Conservation (phyloP, 176 grass and related monocot species). For the Lolium perenne region DNA sequence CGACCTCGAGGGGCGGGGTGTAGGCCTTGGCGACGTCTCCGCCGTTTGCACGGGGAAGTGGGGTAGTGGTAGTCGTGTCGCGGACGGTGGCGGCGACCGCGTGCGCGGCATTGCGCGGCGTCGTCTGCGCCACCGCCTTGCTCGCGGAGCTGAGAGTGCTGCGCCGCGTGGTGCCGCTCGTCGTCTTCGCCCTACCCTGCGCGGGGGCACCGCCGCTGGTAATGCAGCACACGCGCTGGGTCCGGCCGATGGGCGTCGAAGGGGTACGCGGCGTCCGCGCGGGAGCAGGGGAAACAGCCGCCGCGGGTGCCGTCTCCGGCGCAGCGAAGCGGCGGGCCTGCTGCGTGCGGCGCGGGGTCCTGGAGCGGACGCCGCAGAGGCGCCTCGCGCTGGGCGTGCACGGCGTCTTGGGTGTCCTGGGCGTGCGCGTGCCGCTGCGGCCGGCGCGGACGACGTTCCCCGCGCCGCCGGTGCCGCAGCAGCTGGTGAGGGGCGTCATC, state of each 20-base stretch:
- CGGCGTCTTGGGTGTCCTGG: constrained; percentile 56
- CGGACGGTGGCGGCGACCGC: background rate
- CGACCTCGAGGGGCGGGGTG: constrained; percentile 38
- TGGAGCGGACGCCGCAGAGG: constrained; percentile 56
- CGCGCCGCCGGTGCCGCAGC: constrained; percentile 37
- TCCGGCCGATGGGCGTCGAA: constrained; percentile 40
- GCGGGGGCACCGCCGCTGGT: background rate
- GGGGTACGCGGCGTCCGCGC: constrained; percentile 46
- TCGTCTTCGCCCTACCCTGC: constrained; percentile 40
- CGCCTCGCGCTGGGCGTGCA: constrained; percentile 54
- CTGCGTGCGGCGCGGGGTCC: constrained; percentile 48
- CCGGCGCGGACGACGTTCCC: background rate
- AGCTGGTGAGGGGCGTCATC: constrained; percentile 41
- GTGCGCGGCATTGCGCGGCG: constrained; percentile 39
- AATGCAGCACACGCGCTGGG: constrained; percentile 50
- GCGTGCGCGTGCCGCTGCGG: constrained; percentile 33
- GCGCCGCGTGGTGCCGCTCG: constrained; percentile 16
- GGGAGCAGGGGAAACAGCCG: background rate
- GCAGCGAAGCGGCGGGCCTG: constrained; percentile 46
- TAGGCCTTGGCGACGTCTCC: constrained; percentile 43
- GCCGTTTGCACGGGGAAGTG: background rate
- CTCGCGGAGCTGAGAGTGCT: constrained; percentile 53
- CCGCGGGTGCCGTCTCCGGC: background rate
- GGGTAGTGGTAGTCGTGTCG: background rate
- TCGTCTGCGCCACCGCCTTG: constrained; percentile 36